Conservation (phyloP, 129 eudicot species). For the Pulicaria dysenterica region DNA sequence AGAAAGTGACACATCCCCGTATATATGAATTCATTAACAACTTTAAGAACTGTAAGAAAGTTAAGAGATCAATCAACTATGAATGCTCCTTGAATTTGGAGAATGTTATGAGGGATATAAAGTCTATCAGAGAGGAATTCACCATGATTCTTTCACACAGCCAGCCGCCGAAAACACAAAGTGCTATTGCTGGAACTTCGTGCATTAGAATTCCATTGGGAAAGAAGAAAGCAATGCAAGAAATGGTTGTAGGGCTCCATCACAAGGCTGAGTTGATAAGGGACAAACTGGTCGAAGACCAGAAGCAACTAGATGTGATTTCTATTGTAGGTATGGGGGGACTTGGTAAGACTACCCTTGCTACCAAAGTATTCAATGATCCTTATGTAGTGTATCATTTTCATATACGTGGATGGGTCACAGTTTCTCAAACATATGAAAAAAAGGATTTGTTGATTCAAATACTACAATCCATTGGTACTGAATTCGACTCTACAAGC, state of each 20-base stretch:
- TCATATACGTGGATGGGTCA: slow-evolving; percentile 30
- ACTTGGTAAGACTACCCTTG: slow-evolving; percentile 43
- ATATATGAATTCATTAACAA: no score
- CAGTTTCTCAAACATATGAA: slow-evolving; percentile 28
- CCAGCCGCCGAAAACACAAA: neutral
- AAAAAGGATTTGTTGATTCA: slow-evolving; percentile 2
- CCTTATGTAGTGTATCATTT: neutral
- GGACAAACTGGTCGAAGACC: neutral
- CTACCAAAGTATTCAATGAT: slow-evolving; percentile 24
- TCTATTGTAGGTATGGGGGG: slow-evolving; percentile 32
- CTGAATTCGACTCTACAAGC: neutral
- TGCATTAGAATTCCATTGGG: neutral
- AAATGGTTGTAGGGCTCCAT: neutral
- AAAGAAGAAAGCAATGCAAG: neutral
- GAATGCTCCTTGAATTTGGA: neutral
- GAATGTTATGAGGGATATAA: slow-evolving; percentile 1
- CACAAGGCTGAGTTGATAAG: neutral
- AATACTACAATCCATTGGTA: slow-evolving; percentile 1
- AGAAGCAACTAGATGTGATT: neutral
- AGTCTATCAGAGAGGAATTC: neutral
- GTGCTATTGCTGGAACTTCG: neutral
- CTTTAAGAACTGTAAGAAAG: no score
- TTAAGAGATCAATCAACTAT: no score
- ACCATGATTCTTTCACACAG: neutral
- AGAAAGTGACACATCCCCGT: no score